Evolutionary conservation across 2,329 filamentous ascomycete species (phyloP), one percentile per base, ranked within the genome.

Genomic region (Claviceps humidiphila): DNA sequence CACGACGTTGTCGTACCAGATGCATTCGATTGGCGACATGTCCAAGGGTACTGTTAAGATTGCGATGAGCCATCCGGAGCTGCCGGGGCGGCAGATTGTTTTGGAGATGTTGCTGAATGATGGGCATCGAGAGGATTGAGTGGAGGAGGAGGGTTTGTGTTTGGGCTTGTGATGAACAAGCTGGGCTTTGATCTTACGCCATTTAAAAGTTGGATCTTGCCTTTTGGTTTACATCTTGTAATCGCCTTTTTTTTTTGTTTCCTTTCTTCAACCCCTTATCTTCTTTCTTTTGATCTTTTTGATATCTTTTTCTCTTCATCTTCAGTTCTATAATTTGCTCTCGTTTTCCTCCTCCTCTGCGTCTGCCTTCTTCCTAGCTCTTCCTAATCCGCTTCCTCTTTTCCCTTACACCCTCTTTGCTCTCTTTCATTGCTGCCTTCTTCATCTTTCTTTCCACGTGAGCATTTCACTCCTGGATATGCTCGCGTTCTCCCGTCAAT

Each of bases 51-150:
- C 87, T 1, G 84, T 97, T 61, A 98, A 98, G 78, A 81, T 98
- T 59, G 85, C 84, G 61, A 90, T 98, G 87, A 87, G 89, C 63
- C 93, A 98, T 71, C 93, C 93, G 0, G 87, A 95, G 69, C 75
- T 86, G 57, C 80, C 88, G 54, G 82, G 86, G 50, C 84, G 82
- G 63, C 90, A 96, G 72, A 82, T 98, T 58, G 83, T 98, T 57
- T 74, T 97, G 57, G 93, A 98, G 71, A 77, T 98, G 77, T 71
- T 95, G 58, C 77, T 97, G 59, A 97, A 97, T 66, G 87, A 95
- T 62, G 90, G 88, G 5, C 85, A 91, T 57, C 66, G 68, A 51
- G 77, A 81, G 65, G 47, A 41, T 13, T 55, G 39, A 53, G 17
- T 17, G 14, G n/a, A 41, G 9, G n/a, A n/a, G n/a, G 16, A 6